Base-by-base conservation (phyloP, 306 rosid genomes). In the Elaeagnus macrophylla region DNA sequence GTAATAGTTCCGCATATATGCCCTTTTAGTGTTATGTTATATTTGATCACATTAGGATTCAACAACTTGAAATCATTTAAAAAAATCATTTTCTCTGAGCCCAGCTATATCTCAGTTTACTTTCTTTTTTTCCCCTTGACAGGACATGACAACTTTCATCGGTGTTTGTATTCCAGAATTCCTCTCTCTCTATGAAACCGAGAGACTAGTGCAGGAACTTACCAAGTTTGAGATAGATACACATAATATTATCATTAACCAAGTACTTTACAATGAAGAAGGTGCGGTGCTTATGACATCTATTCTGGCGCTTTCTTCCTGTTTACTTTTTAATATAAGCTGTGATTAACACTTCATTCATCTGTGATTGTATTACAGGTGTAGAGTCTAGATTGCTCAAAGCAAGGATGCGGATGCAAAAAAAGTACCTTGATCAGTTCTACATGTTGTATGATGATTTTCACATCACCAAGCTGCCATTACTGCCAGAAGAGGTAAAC, bases 141-240 rank as follows among this genome's bases (percentile, higher is more conserved):
- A 93, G 99, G 99, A 93, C 72, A 54, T 87, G 95, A 93, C 99
- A 51, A 93, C 99, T 17, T 93, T 93, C 45, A 64, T 93, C 57
- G 87, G 99, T 68, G 99, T 93, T 66, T 93, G 99, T 78, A 93
- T 93, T 74, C 99, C 99, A 1, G 99, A 93, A 74, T 93, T 93
- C 73, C 95, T 93, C 46, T 84, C 99, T 37, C 93, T 93, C 54
- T 93, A 93, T 57, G 99, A 93, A 79, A 93, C 99, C 1, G 96
- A 93, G 84, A 84, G 99, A 81, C 62, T 93, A 65, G 99, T 93
- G 60, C 99, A 93, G 77, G 95, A 93, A 60, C 94, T 93, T 47
- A 48, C 96, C 15, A 93, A 80, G 75, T 93, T 93, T 51, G 99
- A 93, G 87, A 93, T 93, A 12, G 99, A 93, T 73, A 82, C 99